phyloP scores from a whole-genome alignment of 225 moss, liverwort and hornwort species.

The Lunularia cruciata region DNA sequence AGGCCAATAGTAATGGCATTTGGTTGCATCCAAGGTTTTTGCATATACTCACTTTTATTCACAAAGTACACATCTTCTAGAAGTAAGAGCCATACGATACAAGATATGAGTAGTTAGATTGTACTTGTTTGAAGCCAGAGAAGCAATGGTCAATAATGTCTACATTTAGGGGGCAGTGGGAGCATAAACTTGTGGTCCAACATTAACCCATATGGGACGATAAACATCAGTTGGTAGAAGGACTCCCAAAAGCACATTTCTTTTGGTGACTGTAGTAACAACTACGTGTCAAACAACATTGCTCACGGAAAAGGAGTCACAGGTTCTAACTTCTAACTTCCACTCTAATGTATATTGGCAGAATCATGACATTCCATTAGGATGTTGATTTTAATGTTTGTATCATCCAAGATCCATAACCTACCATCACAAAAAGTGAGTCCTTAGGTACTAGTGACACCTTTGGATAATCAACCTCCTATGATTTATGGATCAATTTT shows the following conservation, averaged over 20 bases:
- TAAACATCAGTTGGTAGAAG: constrained; percentile 41
- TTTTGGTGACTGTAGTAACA: constrained; percentile 31
- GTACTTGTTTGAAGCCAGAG: constrained; percentile 35
- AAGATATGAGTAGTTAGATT: neutral
- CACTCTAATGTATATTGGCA: too few relatives aligned
- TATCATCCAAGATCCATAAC: too few relatives aligned
- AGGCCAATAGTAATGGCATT: too few relatives aligned
- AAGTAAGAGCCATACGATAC: neutral
- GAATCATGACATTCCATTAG: too few relatives aligned
- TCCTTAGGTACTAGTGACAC: too few relatives aligned
- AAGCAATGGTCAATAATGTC: constrained; percentile 48
- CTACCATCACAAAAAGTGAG: too few relatives aligned
- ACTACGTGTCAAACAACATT: neutral
- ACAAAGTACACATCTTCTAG: neutral
- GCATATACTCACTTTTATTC: neutral
- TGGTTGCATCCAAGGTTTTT: neutral
- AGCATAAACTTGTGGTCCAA: constrained; percentile 38
- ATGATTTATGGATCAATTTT: too few relatives aligned
- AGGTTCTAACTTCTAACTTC: too few relatives aligned
- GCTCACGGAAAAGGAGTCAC: neutral
- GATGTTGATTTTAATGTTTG: too few relatives aligned
- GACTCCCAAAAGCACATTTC: constrained; percentile 41
- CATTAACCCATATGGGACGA: constrained; percentile 19
- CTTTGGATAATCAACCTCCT: too few relatives aligned
- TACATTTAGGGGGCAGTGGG: constrained; percentile 42